Evolutionary conservation across 2,329 filamentous ascomycete genomes (phyloP), one percentile per base, ranked within the genome.

Genomic region (Rhynchosporium agropyri): DNA sequence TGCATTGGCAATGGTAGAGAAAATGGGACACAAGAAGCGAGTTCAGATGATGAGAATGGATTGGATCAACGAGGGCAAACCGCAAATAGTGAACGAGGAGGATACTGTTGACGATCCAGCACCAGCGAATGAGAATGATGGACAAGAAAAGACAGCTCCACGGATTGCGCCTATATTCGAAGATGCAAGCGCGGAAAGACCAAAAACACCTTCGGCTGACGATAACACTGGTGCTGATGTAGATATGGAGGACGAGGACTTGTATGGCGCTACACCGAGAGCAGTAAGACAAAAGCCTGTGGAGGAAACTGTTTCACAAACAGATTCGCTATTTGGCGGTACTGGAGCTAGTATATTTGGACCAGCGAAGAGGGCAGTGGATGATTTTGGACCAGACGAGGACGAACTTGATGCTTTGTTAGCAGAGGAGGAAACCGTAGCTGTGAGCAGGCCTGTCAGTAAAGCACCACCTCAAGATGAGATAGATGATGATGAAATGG

Each of bases 1-100:
- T 72, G 95, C 90, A 2, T 80, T 98, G 6, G 79, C 83, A 45
- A 97, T 98, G 80, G 91, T 98, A 2, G 95, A 99, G 76, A 97
- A 96, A 77, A 82, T 92, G 0, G 95, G 95, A 1, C 95, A 97
- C 76, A 91, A 89, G 70, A 93, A 90, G 74, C 81, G 83, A 13
- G 83, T 98, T 74, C 85, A 90, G 67, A 83, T 85, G 38, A 89
- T 89, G 77, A 83, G 94, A 64, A 85, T 85, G 74, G 87, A 90
- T 66, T 96, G 92, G 90, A 94, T 98, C 68, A 85, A 94, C 62
- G 90, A 96, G 74, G 80, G 83, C 8, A 89, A 84, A 68, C 85
- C 86, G 0, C 83, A 77, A 53, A 59, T 60, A 46, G 66, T 65
- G 46, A 59, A 68, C 5, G 75, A 75, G 0, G 73, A 76, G 12